Evolutionary conservation across 1,139 yeast genomes (phyloP).

Genomic region (Entelexis sorbosivorans): DNA sequence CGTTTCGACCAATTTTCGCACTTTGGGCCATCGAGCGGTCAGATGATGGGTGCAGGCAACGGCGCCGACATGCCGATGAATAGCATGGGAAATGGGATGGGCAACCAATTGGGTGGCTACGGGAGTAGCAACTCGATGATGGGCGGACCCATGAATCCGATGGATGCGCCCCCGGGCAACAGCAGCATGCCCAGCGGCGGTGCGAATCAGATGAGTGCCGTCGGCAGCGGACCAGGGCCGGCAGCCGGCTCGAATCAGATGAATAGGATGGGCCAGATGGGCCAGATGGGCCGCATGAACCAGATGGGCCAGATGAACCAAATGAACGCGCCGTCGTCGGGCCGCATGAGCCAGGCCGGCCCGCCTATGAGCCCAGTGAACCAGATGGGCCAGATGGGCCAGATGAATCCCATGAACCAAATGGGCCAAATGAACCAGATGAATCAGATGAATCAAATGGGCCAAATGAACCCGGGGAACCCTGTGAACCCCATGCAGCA

Average conservation of each 20-base stretch:
- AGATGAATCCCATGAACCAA: background rate
- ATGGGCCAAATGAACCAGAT: slow-evolving; percentile 1
- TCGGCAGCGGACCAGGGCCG: background rate
- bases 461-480: slow-evolving; percentile 1
- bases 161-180: background rate
- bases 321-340: background rate
- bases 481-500: background rate
- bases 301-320: background rate
- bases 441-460: background rate
- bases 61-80: background rate
- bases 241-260: background rate
- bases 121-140: background rate
- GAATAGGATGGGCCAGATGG: background rate
- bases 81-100: background rate
- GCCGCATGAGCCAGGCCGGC: background rate
- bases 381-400: background rate
- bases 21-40: slow-evolving; percentile 3
- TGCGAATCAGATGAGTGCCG: background rate
- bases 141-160: slow-evolving; percentile 1
- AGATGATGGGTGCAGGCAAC: background rate
- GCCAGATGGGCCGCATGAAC: slow-evolving; percentile 1
- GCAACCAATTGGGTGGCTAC: background rate
- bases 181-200: background rate
- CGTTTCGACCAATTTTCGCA: slow-evolving; percentile 15
- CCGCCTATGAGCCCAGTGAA: background rate